Base-by-base conservation (phyloP, 2,329 filamentous ascomycete species). In the Neonectria sp. region DNA sequence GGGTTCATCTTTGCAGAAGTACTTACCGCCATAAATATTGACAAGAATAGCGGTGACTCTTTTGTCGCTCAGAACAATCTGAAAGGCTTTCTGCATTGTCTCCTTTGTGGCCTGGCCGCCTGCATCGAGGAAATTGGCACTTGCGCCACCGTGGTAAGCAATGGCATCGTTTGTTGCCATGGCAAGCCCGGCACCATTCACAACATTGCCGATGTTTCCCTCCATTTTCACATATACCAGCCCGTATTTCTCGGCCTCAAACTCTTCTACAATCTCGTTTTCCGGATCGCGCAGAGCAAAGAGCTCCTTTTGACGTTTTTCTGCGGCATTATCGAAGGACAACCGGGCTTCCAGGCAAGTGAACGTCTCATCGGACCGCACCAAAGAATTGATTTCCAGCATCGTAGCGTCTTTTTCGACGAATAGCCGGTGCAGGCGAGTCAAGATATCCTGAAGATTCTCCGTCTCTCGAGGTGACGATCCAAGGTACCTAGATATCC, bases 141-240 rank as follows among this genome's bases (percentile, higher is more conserved):
- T 91, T 55, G 84, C 81, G 6, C 92, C 92, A 29, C 91, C 91
- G 62, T 89, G 87, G 24, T 89, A 82, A 2, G 88, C 85, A 5
- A 97, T 87, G 0, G 92, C 92, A 78, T 97, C 94, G 68, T 95
- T 90, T 0, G 94, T 96, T 79, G 95, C 95, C 92, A 97, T 95
- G 1, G 94, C 94, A 2, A 97, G 88, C 1, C 94, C 94, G 0
- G 94, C 94, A 60, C 94, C 94, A 77, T 97, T 97, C 71, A 97
- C 93, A 71, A 96, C 84, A 1, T 93, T 97, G 45, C 93, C 94
- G 60, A 97, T 91, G 71, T 90, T 90, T 8, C 85, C 84, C 2
- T 78, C 72, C 52, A 85, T 79, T 75, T 89, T 91, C 73, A 96
- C 86, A 79, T 95, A 96, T 1, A 95, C 92, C 74, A 97, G 95